Evolutionary conservation across 148 eudicot species (phyloP).

Genomic region (Rhododendron simsii): DNA sequence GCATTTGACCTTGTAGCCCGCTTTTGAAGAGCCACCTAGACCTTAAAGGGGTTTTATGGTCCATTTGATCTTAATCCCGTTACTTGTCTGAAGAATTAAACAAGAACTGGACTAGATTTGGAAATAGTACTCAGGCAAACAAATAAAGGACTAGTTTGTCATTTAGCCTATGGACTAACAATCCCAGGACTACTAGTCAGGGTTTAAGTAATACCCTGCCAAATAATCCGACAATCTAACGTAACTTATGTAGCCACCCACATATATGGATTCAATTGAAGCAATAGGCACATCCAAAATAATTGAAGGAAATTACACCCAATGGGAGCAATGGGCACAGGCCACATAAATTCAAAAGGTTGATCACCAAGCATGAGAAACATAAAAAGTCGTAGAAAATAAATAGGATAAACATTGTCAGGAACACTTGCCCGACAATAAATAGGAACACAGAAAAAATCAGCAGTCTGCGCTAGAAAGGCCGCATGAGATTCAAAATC

Average conservation of each 20-base stretch:
- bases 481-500: not conserved
- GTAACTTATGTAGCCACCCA: not conserved
- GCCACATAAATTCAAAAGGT: not conserved
- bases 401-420: not conserved
- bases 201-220: too few species aligned
- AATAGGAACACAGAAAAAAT: too few species aligned
- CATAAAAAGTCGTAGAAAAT: not conserved
- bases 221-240: not conserved
- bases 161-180: too few species aligned
- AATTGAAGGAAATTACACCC: not conserved
- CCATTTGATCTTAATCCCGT: too few species aligned
- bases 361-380: not conserved
- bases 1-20: too few species aligned
- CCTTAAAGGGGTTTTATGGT: too few species aligned
- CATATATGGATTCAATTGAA: not conserved
- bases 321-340: not conserved
- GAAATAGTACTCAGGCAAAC: not conserved
- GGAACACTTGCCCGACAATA: not conserved
- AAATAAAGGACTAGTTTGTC: too few species aligned
- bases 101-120: too few species aligned
- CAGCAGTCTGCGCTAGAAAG: not conserved
- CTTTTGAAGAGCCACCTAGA: too few species aligned
- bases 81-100: too few species aligned
- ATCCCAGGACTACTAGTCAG: too few species aligned
- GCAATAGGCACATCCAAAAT: not conserved